phyloP scores from a whole-genome alignment of 306 rosid genomes.

The Lathyrus sativus region DNA sequence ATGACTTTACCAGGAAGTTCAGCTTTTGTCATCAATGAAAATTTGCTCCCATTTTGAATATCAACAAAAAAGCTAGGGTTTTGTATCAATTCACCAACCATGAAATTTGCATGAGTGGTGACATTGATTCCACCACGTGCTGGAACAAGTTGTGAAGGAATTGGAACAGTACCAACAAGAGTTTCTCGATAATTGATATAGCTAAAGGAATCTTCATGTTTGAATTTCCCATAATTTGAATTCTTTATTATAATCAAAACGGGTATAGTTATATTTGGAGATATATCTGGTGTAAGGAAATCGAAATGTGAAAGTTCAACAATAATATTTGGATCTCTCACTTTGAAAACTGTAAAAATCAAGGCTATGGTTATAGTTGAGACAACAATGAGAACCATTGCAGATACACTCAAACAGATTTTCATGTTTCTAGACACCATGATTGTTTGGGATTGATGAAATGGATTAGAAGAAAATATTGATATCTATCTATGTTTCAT shows the following conservation, averaged over 20 bases:
- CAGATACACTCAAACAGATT: slow-evolving; percentile 31
- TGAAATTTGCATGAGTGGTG: slow-evolving; percentile 22
- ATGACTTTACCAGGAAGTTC: slow-evolving; percentile 44
- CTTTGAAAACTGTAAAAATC: slow-evolving; percentile 46
- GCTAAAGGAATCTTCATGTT: slow-evolving; percentile 8
- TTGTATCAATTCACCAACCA: slow-evolving; percentile 3
- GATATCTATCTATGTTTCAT: too few species aligned
- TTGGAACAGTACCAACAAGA: slow-evolving; percentile 41
- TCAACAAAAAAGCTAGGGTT: slow-evolving; percentile 12
- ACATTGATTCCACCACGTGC: slow-evolving; percentile 32
- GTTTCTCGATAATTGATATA: slow-evolving; percentile 30
- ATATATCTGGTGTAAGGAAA: background rate
- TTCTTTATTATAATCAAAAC: slow-evolving; percentile 43
- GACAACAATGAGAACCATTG: slow-evolving; percentile 33
- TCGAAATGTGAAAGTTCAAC: slow-evolving; percentile 30
- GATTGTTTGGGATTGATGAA: background rate
- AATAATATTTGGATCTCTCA: slow-evolving; percentile 40
- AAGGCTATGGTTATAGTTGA: slow-evolving; percentile 30
- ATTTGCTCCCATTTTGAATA: background rate
- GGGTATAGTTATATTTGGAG: slow-evolving; percentile 34
- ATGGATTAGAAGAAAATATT: background rate
- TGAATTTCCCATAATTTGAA: slow-evolving; percentile 41
- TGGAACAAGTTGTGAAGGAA: slow-evolving; percentile 26
- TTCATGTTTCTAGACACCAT: slow-evolving; percentile 43
- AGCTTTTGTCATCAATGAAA: slow-evolving; percentile 46